A percentile compares a stretch with the other conserved stretches of the same genome.
Evolutionary conservation across 2,329 filamentous ascomycete genomes (phyloP).

Genomic region (Proliferodiscus dingleyae): DNA sequence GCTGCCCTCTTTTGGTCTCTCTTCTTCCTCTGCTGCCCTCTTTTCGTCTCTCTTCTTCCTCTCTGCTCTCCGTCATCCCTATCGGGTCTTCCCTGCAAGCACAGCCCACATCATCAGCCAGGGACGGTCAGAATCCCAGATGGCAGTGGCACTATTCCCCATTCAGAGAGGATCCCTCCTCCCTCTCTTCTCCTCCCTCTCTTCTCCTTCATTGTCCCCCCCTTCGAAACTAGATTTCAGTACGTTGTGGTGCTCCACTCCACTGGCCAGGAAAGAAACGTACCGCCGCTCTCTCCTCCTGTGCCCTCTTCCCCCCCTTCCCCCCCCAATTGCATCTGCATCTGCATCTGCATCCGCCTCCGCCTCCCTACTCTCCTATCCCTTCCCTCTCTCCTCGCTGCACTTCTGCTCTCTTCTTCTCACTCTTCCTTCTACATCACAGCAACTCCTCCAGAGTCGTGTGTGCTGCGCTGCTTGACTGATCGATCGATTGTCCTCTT

Average conservation of each 20-base stretch:
- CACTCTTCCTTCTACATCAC: slow-evolving; percentile 10
- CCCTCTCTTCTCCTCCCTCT: not conserved
- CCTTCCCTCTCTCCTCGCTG: slow-evolving; percentile 8
- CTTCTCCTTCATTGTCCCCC: slow-evolving; percentile 15
- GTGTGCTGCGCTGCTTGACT: too few species aligned
- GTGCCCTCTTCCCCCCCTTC: too few species aligned
- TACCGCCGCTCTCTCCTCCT: too few species aligned
- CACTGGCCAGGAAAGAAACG: slow-evolving; percentile 1
- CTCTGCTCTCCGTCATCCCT: too few species aligned
- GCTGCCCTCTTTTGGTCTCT: too few species aligned
- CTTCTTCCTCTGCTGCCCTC: too few species aligned
- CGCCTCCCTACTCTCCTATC: slow-evolving; percentile 3
- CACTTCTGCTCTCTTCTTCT: slow-evolving; percentile 10
- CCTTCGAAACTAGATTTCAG: slow-evolving; percentile 9
- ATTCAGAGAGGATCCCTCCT: too few species aligned
- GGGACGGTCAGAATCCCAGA: not conserved
- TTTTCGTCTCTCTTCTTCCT: too few species aligned
- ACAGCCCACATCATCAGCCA: not conserved
- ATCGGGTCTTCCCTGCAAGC: not conserved
- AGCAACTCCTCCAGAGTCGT: not conserved
- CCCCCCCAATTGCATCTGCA: too few species aligned
- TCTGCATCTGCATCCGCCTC: too few species aligned
- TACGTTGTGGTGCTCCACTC: slow-evolving; percentile 3
- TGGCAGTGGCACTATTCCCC: too few species aligned
- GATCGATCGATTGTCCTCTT: too few species aligned